Evolutionary conservation across 176 grass and related monocot species (phyloP), one percentile per base, ranked within the genome.

Genomic region (Coix lacrymajobi): DNA sequence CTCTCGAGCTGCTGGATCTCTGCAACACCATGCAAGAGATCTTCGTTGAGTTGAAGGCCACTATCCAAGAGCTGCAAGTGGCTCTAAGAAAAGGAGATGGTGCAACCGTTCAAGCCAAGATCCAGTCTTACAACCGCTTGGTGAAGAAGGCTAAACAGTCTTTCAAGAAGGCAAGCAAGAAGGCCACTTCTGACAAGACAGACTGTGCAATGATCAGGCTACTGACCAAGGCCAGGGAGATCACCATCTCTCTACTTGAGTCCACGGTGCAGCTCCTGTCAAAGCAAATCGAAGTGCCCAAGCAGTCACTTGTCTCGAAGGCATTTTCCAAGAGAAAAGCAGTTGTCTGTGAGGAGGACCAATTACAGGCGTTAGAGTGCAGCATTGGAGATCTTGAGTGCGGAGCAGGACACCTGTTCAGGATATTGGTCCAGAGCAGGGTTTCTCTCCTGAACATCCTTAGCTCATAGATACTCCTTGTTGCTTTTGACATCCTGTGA

Each of bases 391-490:
- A 71, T 48, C 87, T 92, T 40, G 76, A 78, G 87, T 74, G 45
- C 22, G 71, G 52, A 79, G 68, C 39, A 6, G 85, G 73, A 41
- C 72, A 70, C 75, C 54, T 84, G 45, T 87, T 89, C 48, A 73
- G 81, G 76, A 74, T 62, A 48, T 64, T 92, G 70, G 80, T 89
- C 64, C 87, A 89, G 39, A 40, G 44, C 68, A 92, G 87, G 76
- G 87, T 92, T 64, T 89, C 76, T 46, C 83, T 92, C 36, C 84
- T 91, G 11, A 87, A 87, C 66, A 72, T 72, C 36, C 16, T 79
- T 40, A 79, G 84, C 84, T 64, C 41, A 52, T 76, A 81, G 49
- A 73, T 62, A 74, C 61, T 58, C 29, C 68, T 43, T 79, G 30
- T 37, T 19, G 70, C 40, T 65, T 16, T 63, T 15, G 41, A 44